Evolutionary conservation across 352 stramenopile genomes (phyloP).

Genomic region (Globisporangium echinulatum): DNA sequence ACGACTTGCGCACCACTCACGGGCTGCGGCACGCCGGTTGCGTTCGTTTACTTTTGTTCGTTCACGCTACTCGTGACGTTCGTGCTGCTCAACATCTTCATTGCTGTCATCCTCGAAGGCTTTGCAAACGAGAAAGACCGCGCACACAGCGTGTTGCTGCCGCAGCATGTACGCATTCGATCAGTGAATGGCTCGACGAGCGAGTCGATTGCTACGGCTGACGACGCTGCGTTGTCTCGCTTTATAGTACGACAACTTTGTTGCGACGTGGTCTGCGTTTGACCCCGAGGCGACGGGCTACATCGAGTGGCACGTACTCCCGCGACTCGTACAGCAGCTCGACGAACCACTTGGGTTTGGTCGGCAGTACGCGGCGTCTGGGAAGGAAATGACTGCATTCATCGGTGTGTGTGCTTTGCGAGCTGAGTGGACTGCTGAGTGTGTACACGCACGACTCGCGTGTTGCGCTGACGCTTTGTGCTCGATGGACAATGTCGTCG

Average conservation of each 20-base stretch:
- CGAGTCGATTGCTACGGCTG: background rate
- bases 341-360: slow-evolving; percentile 64
- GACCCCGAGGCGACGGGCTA: slow-evolving; percentile 74
- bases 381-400: slow-evolving; percentile 46
- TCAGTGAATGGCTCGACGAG: background rate
- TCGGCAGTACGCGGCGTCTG: slow-evolving; percentile 26
- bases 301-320: slow-evolving; percentile 59
- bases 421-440: no score
- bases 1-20: slow-evolving; percentile 34
- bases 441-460: background rate
- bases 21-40: slow-evolving; percentile 41
- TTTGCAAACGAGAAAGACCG: slow-evolving; percentile 76
- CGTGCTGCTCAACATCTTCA: slow-evolving; percentile 85
- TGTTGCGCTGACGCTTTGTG: background rate
- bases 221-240: background rate
- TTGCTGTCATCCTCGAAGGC: slow-evolving; percentile 79
- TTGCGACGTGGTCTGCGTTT: slow-evolving; percentile 42
- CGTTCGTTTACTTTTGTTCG: slow-evolving; percentile 66
- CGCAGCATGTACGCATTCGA: slow-evolving; percentile 26
- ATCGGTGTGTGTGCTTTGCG: slow-evolving; percentile 25
- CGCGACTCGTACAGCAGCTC: slow-evolving; percentile 57
- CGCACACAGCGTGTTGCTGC: slow-evolving; percentile 32
- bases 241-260: slow-evolving; percentile 59
- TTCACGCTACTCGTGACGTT: slow-evolving; percentile 81
- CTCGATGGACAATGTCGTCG: background rate